Conservation (phyloP, 108 stramenopile species). For the Cyclostephanos tholiformis region DNA sequence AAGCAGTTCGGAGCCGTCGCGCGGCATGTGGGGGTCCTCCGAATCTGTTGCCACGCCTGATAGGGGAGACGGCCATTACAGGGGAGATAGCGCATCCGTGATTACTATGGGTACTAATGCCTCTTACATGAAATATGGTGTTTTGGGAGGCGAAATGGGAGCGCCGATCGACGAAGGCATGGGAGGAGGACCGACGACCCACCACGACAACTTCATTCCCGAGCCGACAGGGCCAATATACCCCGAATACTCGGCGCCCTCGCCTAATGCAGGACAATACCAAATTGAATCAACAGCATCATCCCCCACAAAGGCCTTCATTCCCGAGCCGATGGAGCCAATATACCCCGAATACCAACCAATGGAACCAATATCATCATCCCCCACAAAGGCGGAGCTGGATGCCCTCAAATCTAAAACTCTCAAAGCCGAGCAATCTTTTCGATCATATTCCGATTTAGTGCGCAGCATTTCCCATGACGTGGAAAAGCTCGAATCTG, state of each 20-base stretch:
- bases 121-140: no score
- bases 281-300: no score
- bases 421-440: conserved; percentile 58
- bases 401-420: conserved; percentile 59
- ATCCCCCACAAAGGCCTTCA: no score
- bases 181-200: not conserved
- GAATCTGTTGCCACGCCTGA: not conserved
- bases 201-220: not conserved
- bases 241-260: no score
- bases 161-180: conserved; percentile 5
- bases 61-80: not conserved
- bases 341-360: conserved; percentile 11
- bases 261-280: no score
- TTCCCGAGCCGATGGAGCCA: not conserved
- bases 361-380: conserved; percentile 19
- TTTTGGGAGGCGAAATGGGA: conserved; percentile 3
- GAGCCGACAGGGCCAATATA: no score
- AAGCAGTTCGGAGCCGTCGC: conserved; percentile 15
- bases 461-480: conserved; percentile 48
- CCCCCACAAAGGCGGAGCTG: conserved; percentile 42
- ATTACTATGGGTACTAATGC: conserved; percentile 3
- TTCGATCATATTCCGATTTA: conserved; percentile 56
- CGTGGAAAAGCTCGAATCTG: conserved; percentile 59
- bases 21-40: not conserved
- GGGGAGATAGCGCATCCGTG: not conserved